Conservation (phyloP, 768 basidiomycete genomes). For the Boletales sp. region DNA sequence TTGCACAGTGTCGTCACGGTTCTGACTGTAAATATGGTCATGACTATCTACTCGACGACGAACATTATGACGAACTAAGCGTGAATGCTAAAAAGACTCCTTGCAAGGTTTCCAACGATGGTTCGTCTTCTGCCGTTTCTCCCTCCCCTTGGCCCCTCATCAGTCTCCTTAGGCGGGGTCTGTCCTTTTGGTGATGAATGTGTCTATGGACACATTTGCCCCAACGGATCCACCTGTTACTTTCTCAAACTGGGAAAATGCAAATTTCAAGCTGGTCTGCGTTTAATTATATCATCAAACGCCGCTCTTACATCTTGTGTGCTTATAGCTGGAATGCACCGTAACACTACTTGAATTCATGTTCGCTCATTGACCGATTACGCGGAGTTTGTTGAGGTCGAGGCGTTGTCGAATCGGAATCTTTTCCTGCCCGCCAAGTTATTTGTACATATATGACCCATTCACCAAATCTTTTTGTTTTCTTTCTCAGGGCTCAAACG, state of each 20-base stretch:
- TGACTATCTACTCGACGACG: conserved; percentile 53
- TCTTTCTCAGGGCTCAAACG: conserved; percentile 22
- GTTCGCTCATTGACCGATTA: conserved; percentile 5
- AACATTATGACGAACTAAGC: conserved; percentile 52
- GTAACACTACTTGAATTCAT: conserved; percentile 8
- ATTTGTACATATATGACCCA: conserved; percentile 35
- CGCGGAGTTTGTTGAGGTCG: conserved; percentile 3
- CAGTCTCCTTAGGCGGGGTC: conserved; percentile 39
- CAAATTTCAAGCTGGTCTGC: conserved; percentile 59
- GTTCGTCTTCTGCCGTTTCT: conserved; percentile 27
- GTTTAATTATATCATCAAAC: conserved; percentile 8
- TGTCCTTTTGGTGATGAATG: conserved; percentile 62
- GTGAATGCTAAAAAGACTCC: conserved; percentile 59
- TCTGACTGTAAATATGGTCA: conserved; percentile 58
- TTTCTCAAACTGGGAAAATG: conserved; percentile 53
- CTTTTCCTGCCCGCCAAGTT: conserved; percentile 7
- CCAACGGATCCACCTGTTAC: conserved; percentile 50
- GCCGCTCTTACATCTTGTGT: conserved; percentile 9
- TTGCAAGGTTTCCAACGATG: conserved; percentile 57
- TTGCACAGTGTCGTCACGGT: conserved; percentile 58
- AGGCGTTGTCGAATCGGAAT: conserved; percentile 13
- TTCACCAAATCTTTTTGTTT: conserved; percentile 22
- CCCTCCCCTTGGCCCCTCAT: not conserved
- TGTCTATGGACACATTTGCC: conserved; percentile 37
- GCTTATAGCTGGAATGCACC: conserved; percentile 40